phyloP scores from a whole-genome alignment of 2,329 filamentous ascomycete genomes.

The Pyricularia pennisetigena region DNA sequence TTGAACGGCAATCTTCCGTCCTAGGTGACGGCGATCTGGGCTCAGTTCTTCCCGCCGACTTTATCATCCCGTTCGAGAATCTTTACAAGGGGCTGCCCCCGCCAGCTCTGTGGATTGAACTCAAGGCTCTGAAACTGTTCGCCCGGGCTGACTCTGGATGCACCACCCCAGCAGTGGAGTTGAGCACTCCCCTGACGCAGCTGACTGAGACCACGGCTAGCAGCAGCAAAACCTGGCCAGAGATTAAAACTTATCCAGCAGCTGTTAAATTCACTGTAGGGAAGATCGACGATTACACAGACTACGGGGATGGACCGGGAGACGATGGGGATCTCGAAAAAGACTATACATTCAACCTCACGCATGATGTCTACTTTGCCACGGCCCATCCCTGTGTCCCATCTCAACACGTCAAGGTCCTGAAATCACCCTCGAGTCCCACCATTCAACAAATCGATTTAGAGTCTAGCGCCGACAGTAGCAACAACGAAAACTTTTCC shows the following conservation, averaged over 20 bases:
- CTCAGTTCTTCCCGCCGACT: slow-evolving; percentile 49
- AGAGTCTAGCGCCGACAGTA: slow-evolving; percentile 25
- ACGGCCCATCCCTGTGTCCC: slow-evolving; percentile 56
- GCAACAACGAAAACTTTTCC: slow-evolving; percentile 13
- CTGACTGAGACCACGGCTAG: slow-evolving; percentile 19
- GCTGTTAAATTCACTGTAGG: slow-evolving; percentile 29
- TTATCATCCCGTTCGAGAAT: slow-evolving; percentile 50
- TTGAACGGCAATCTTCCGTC: slow-evolving; percentile 52
- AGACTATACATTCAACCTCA: slow-evolving; percentile 33
- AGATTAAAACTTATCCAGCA: slow-evolving; percentile 28
- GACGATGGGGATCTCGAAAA: slow-evolving; percentile 25
- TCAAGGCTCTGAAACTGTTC: slow-evolving; percentile 41
- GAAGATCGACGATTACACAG: slow-evolving; percentile 6
- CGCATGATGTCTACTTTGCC: slow-evolving; percentile 53
- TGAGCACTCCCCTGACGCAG: slow-evolving; percentile 16
- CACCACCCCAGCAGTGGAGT: slow-evolving; percentile 30
- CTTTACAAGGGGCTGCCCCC: slow-evolving; percentile 38
- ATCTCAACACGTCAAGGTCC: slow-evolving; percentile 43
- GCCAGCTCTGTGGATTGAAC: slow-evolving; percentile 29
- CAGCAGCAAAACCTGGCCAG: slow-evolving; percentile 14
- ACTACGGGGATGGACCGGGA: slow-evolving; percentile 19
- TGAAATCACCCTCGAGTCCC: slow-evolving; percentile 50
- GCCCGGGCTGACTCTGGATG: slow-evolving; percentile 31
- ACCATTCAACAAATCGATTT: slow-evolving; percentile 48
- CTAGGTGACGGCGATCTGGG: slow-evolving; percentile 46